Percentiles rank a stretch among this genome's conserved stretches.
phyloP scores from a whole-genome alignment of 2,329 filamentous ascomycete species.

The Fusarium phyllophilum region DNA sequence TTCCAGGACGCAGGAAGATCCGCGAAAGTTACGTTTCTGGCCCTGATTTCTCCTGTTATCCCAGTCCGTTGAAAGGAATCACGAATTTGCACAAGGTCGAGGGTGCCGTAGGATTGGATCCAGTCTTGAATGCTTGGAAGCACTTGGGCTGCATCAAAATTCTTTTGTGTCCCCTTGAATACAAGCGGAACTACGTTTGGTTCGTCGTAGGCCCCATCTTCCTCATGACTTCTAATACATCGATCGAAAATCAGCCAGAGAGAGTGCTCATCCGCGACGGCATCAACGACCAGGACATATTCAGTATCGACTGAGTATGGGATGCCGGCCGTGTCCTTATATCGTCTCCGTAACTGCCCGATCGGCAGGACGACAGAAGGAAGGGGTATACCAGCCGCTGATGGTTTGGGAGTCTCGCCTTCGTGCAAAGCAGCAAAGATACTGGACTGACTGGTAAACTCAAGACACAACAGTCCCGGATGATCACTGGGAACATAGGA shows the following conservation, averaged over 20 bases:
- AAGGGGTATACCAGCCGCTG: background rate
- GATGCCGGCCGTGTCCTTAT: background rate
- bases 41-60: background rate
- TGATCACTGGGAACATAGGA: background rate
- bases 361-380: background rate
- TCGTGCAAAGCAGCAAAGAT: background rate
- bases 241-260: background rate
- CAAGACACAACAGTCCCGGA: background rate
- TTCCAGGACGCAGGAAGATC: background rate
- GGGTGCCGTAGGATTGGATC: background rate
- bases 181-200: rapidly evolving
- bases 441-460: rapidly evolving
- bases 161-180: background rate
- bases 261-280: background rate
- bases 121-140: background rate
- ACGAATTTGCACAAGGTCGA: background rate
- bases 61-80: background rate
- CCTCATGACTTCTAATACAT: background rate
- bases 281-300: background rate
- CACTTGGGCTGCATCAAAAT: background rate
- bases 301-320: background rate
- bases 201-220: background rate
- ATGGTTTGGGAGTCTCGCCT: background rate
- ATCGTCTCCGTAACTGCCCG: background rate
- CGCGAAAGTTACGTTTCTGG: background rate